Base-by-base conservation (phyloP, 768 basidiomycete genomes). In the Calvatia gigantea region DNA sequence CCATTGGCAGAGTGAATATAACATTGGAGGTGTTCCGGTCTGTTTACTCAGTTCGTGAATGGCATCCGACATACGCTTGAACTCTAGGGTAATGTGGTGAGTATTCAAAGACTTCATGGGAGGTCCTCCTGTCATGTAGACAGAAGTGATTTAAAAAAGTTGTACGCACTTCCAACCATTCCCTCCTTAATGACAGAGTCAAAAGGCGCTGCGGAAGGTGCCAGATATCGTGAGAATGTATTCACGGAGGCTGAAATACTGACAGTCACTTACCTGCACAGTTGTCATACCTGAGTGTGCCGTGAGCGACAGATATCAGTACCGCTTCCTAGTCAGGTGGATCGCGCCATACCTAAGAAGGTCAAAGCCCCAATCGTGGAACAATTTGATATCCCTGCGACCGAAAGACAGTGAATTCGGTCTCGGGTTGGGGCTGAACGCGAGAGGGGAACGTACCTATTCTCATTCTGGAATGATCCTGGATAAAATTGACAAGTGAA, bases 1-100 rank as follows among this genome's bases (percentile, higher is more conserved):
- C 86, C 86, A 87, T 61, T 86, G 76, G 65, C 86, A 87, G 14
- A 87, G 62, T 14, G 84, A 86, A 58, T 82, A 75, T 32, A 84
- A 65, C 21, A 87, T 63, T 3, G 85, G 82, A 0, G 80, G 73
- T 49, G 76, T 81, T 1, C 78, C 78, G 5, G 80, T 75, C 5
- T 64, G 60, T 57, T 74, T 64, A 21, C 80, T 72, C 7, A 84
- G 69, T 35, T 77, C 69, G 4, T 68, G 63, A 55, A 87, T 82
- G 31, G 86, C 85, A 28, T 78, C 67, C 11, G 82, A 72, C 83
- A 87, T 87, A 35, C 78, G 78, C 42, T 77, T 72, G 58, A 76
- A 87, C 57, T 82, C 52, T 54, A 23, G 15, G 9, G 4, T 4
- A 12, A n/a, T n/a, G 9, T 9, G 23, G 9, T 11, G 5, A 25